These are phyloP conservation scores for Hirsutella minnesotensis DNA, from an alignment of 2,329 filamentous ascomycete genomes.

Conservation along the genomic window DNA sequence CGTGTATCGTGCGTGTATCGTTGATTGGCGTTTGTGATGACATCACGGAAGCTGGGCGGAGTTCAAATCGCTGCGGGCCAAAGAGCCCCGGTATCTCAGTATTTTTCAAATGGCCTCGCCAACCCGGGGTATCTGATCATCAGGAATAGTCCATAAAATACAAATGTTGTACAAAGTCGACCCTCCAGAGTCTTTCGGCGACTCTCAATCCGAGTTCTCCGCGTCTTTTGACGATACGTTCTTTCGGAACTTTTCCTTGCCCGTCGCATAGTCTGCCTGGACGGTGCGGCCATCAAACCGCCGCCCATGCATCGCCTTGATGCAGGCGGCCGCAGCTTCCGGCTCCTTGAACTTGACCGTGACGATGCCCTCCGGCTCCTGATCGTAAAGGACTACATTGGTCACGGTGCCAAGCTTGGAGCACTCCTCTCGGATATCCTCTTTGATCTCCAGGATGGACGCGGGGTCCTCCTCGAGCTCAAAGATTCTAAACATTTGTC, in stretches of 20 bases:
- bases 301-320: slow-evolving; percentile 67
- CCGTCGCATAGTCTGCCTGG: slow-evolving; percentile 58
- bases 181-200: background rate
- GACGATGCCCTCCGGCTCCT: slow-evolving; percentile 73
- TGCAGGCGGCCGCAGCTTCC: slow-evolving; percentile 60
- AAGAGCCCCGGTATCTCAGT: no score
- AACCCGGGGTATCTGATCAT: background rate
- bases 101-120: background rate
- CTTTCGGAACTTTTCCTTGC: slow-evolving; percentile 62
- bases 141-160: background rate
- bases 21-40: no score
- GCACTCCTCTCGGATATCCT: slow-evolving; percentile 87
- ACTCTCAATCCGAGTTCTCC: slow-evolving; percentile 18
- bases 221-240: slow-evolving; percentile 39
- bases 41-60: no score
- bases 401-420: slow-evolving; percentile 77
- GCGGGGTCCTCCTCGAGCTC: slow-evolving; percentile 79
- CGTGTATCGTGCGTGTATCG: no score
- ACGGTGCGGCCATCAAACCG: slow-evolving; percentile 63
- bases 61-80: no score
- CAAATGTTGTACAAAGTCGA: background rate
- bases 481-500: slow-evolving; percentile 82
- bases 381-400: slow-evolving; percentile 82
- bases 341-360: slow-evolving; percentile 69
- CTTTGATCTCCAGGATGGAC: slow-evolving; percentile 80